These are phyloP conservation scores for Scedosporium apiospermum DNA, from an alignment of 2,329 filamentous ascomycete species.

Conservation along the genomic window DNA sequence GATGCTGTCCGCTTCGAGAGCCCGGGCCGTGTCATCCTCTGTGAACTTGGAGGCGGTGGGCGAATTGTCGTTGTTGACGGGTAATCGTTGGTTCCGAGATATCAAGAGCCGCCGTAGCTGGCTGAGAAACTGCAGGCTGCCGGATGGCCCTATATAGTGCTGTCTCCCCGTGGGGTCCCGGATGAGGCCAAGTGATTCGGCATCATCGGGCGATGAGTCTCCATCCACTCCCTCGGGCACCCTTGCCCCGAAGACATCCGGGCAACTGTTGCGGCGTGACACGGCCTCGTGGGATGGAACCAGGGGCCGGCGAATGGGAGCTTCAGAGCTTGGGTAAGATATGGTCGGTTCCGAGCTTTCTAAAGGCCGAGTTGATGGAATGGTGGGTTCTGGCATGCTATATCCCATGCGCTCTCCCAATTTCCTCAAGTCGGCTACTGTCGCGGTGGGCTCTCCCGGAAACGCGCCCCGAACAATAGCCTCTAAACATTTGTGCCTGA, in stretches of 20 bases:
- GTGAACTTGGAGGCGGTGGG: conserved; percentile 12
- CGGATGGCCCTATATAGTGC: conserved; percentile 28
- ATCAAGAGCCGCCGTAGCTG: conserved; percentile 22
- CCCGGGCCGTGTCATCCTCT: conserved; percentile 15
- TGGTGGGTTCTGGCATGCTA: conserved; percentile 22
- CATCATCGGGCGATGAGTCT: conserved; percentile 3
- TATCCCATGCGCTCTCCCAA: conserved; percentile 21
- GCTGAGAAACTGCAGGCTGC: conserved; percentile 24
- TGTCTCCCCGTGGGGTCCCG: conserved; percentile 20
- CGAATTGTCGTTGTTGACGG: conserved; percentile 4
- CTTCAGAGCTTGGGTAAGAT: conserved; percentile 2
- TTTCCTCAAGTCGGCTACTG: conserved; percentile 18
- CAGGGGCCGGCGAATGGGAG: background rate
- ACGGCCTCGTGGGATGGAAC: background rate
- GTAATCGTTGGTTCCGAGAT: background rate
- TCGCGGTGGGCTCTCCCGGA: conserved; percentile 19
- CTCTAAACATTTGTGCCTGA: conserved; percentile 24
- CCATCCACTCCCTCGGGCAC: background rate
- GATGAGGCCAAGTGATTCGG: conserved; percentile 8
- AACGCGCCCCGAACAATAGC: conserved; percentile 24
- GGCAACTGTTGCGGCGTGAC: conserved; percentile 2
- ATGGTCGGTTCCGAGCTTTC: conserved; percentile 13
- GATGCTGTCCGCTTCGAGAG: conserved; percentile 15
- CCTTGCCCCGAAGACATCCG: background rate
- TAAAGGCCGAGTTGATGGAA: conserved; percentile 9